Conservation (phyloP, 441 rosid species). For the Croton laevigatus region DNA sequence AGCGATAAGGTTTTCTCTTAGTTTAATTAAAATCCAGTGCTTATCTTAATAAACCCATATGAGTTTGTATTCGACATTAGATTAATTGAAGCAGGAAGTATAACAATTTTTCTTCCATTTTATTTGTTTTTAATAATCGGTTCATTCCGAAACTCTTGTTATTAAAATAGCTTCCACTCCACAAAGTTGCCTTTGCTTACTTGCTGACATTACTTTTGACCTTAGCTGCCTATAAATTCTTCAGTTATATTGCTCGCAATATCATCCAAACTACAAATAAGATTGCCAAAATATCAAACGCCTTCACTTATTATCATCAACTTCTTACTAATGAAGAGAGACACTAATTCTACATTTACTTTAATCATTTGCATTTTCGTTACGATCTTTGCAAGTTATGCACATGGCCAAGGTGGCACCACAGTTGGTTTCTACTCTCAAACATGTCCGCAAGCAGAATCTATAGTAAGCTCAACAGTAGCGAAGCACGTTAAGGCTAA, state of each 20-base stretch:
- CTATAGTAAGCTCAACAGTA: conserved; percentile 40
- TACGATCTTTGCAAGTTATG: not conserved
- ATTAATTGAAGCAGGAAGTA: too few relatives aligned
- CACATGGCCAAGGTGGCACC: conserved; percentile 29
- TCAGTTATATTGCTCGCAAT: not conserved
- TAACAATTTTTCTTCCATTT: too few relatives aligned
- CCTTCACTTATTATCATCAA: not conserved
- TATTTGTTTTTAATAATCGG: too few relatives aligned
- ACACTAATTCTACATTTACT: not conserved
- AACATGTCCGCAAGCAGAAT: conserved; percentile 35
- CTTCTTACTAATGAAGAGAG: not conserved
- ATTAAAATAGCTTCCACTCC: too few relatives aligned
- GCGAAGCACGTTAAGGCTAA: conserved; percentile 24
- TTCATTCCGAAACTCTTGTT: too few relatives aligned
- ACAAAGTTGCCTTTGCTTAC: not conserved
- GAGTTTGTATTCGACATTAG: too few relatives aligned
- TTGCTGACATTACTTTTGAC: not conserved
- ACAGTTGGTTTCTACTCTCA: conserved; percentile 33
- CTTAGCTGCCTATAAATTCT: not conserved
- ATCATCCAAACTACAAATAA: not conserved
- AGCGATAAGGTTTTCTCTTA: too few relatives aligned
- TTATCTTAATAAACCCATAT: too few relatives aligned
- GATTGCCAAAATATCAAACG: not conserved
- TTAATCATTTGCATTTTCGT: not conserved
- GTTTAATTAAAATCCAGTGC: too few relatives aligned